Base-by-base conservation (phyloP, 352 stramenopile genomes). In the Globisporangium sylvaticum region DNA sequence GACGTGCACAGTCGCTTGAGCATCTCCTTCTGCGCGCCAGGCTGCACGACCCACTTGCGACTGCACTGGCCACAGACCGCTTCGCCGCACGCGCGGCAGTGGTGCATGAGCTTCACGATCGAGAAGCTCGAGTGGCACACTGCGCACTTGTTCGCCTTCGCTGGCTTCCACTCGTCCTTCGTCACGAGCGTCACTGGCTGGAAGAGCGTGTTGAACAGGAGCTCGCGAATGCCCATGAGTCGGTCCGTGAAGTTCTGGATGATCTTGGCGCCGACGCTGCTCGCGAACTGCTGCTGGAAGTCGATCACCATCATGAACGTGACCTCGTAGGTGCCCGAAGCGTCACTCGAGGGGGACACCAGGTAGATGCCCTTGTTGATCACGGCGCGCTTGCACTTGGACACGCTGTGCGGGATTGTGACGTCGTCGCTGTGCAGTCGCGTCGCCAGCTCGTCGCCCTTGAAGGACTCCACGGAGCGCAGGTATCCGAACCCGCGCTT, bases 121-220 rank as follows among this genome's bases (percentile, higher is more conserved):
- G 82, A 89, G 62, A 95, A 95, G 29, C 73, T 79, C 56, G 74
- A 80, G 32, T 80, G 76, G 65, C 87, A 95, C 32, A 95, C 69
- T 0, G 70, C 68, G 68, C 87, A 95, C 61, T 86, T 85, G 62
- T 89, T 90, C 18, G 68, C 68, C 0, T 72, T 73, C 46, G 78
- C 73, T 32, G 76, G 57, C 70, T 89, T 91, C 87, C 87, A 95
- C 31, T 85, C 69, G 27, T 65, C 77, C 34, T 79, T 82, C 10
- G 80, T 71, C 12, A 93, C 68, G 44, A 95, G 70, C 3, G 66
- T 76, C 67, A 93, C 81, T 6, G 87, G 79, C 25, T 86, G 82
- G 66, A 93, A 93, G 0, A 95, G 79, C 55, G 87, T 95, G 66
- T 92, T 92, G 69, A 89, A 93, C 6, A 95, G 80, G 56, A 91